A percentile compares a stretch with the other conserved stretches of the same genome.
These are phyloP conservation scores for Colletotrichum phormii DNA, from an alignment of 2,329 filamentous ascomycete species.

Conservation along the genomic window DNA sequence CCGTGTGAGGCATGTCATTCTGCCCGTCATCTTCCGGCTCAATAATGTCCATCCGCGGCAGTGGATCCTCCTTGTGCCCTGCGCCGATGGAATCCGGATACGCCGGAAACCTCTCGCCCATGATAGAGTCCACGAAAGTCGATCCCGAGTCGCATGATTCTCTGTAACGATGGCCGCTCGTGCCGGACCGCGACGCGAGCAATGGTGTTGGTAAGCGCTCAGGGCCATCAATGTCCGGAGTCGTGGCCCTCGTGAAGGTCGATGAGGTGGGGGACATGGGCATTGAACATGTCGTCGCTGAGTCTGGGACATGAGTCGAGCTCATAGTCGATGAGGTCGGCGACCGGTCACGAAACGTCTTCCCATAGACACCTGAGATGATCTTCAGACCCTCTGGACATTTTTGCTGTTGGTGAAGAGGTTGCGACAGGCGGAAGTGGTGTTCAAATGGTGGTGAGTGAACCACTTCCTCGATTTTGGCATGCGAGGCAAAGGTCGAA, in stretches of 20 bases:
- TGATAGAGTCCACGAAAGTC: slow-evolving; percentile 45
- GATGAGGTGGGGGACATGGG: slow-evolving; percentile 38
- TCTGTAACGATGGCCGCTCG: slow-evolving; percentile 28
- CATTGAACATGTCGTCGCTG: slow-evolving; percentile 51
- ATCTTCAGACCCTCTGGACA: slow-evolving; percentile 36
- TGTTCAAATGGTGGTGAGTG: slow-evolving; percentile 23
- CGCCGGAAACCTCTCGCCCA: slow-evolving; percentile 31
- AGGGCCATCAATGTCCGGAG: slow-evolving; percentile 33
- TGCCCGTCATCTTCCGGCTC: slow-evolving; percentile 15
- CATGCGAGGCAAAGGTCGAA: slow-evolving; percentile 4
- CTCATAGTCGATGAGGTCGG: slow-evolving; percentile 51
- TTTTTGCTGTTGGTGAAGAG: slow-evolving; percentile 19
- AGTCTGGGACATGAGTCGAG: slow-evolving; percentile 52
- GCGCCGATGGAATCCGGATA: slow-evolving; percentile 21
- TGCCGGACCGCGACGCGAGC: slow-evolving; percentile 14
- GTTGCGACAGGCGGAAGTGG: slow-evolving; percentile 21
- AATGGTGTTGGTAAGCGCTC: slow-evolving; percentile 31
- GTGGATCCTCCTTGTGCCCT: slow-evolving; percentile 44
- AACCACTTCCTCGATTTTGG: slow-evolving; percentile 23
- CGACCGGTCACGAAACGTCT: slow-evolving; percentile 42
- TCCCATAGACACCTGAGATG: slow-evolving; percentile 23
- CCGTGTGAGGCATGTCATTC: slow-evolving; percentile 6
- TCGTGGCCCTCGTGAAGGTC: slow-evolving; percentile 37
- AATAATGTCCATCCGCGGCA: slow-evolving; percentile 41
- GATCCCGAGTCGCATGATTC: slow-evolving; percentile 50